Base-by-base conservation (phyloP, 2,329 filamentous ascomycete species). In the Cordyceps cateniannulata region DNA sequence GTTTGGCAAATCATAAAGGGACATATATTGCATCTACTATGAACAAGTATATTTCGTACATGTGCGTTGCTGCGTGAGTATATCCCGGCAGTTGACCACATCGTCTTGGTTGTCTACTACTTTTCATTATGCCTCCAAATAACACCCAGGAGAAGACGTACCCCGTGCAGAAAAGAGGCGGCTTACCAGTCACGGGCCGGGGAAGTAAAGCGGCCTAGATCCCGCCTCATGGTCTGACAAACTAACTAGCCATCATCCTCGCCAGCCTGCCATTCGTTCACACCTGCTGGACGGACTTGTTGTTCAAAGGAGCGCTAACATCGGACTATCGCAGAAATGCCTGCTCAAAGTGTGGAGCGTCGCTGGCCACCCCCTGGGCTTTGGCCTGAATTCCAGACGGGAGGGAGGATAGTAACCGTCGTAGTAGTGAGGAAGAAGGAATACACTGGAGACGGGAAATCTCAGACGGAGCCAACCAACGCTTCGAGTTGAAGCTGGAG, bases 251-350 rank as follows among this genome's bases (percentile, higher is more conserved):
- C 38, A 42, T 40, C 3, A 16, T 42, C 18, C 38, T 42, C 2
- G 24, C 40, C 16, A 35, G 16, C 27, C 42, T 45, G 12, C n/a
- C 42, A 24, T 35, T 18, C 35, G 6, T 14, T 6, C 42, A 4
- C 20, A 22, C 14, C 9, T 12, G n/a, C n/a, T 14, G 8, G 12
- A 44, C 6, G 52, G 35, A 32, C 42, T 38, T 16, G 52, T 24
- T 22, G 22, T n/a, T 12, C 16, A 42, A 24, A 48, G n/a, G 42
- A 45, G 44, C 55, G 35, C 55, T 50, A 58, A 58, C 47, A 58
- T 58, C 55, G 45, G 45, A 58, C 32, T 50, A 50, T 58, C 55
- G 47, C 55, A 58, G 44, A n/a, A n/a, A n/a, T n/a, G n/a, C n/a
- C n/a, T n/a, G n/a, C n/a, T n/a, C n/a, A n/a, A n/a, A 4, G 4